Evolutionary conservation across 495 filamentous ascomycete species (phyloP), one percentile per base, ranked within the genome.

Genomic region (Penicillium alfredii): DNA sequence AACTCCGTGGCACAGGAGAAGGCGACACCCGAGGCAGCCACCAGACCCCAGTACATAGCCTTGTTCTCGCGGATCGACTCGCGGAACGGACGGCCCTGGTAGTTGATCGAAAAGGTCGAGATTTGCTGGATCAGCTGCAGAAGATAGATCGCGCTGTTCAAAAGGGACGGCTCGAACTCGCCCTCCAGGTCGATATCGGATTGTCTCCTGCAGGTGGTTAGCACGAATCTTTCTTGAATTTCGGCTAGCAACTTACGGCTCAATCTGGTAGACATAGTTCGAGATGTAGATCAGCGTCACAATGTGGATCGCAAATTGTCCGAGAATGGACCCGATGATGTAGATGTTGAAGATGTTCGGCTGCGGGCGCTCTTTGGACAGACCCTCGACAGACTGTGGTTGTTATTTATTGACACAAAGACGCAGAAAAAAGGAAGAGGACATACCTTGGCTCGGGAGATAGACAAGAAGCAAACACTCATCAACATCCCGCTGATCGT

Each of bases 401-500:
- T 13, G 42, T 17, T 23, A 24, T 46, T 69, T 45, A 68, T 52
- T 30, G 34, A 14, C 8, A 17, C 11, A 17, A 4, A 13, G 36
- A 10, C 24, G 16, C 9, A 19, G n/a, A 8, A 9, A 18, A 17
- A 29, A 14, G 40, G 21, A 22, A n/a, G 26, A 14, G 4, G 16
- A 53, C 63, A 47, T 65, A 82, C 80, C 76, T 83, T 90, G 24
- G 92, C 92, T 28, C 92, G 80, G 13, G 92, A 97, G 49, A 99
- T 90, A 16, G 86, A 94, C 54, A 99, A 68, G 72, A 97, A 99
- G 72, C 92, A 99, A 33, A 99, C 92, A 58, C 89, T 96, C 93
- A 99, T 95, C 63, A 99, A 77, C 87, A 99, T 97, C 47, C 92
- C 92, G 46, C 88, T 95, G 58, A 99, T 97, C 16, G 92, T 99